Evolutionary conservation across 1,284 basidiomycete species (phyloP).

Genomic region (Ustilago curta): DNA sequence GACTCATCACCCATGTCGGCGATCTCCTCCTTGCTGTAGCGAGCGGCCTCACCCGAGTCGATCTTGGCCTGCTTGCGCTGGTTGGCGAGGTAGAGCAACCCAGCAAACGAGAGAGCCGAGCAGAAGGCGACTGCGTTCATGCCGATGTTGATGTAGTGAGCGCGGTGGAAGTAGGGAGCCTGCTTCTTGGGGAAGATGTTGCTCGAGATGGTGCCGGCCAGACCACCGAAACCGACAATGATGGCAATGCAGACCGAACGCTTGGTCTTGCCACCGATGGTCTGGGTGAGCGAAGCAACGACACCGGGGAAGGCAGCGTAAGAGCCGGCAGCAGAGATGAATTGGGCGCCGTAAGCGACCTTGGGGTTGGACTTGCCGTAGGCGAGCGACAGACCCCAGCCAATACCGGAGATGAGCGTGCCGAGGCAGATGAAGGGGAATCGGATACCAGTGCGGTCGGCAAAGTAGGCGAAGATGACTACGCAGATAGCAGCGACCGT

Average conservation of each 20-base stretch:
- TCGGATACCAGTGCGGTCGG: constrained; percentile 49
- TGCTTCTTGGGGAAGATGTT: constrained; percentile 58
- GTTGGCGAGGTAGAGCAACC: constrained; percentile 47
- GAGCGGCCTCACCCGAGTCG: constrained; percentile 55
- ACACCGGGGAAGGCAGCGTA: constrained; percentile 56
- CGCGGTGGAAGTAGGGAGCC: constrained; percentile 53
- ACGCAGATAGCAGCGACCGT: constrained; percentile 69
- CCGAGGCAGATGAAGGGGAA: constrained; percentile 53
- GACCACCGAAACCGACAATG: constrained; percentile 57
- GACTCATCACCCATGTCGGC: constrained; percentile 58
- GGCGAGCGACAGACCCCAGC: constrained; percentile 54
- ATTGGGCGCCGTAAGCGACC: constrained; percentile 57
- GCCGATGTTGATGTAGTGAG: constrained; percentile 56
- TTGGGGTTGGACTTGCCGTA: constrained; percentile 30
- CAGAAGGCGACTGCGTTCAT: constrained; percentile 46
- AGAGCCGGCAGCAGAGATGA: constrained; percentile 57
- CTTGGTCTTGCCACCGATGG: constrained; percentile 57
- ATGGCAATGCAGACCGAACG: constrained; percentile 55
- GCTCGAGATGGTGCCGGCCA: constrained; percentile 54
- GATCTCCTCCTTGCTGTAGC: constrained; percentile 38
- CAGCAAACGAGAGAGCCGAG: constrained; percentile 47
- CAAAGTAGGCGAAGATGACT: constrained; percentile 54
- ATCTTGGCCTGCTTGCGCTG: constrained; percentile 47
- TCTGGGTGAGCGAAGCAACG: constrained; percentile 55
- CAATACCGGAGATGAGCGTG: constrained; percentile 49